Base-by-base conservation (phyloP, 176 grass and related monocot species). In the Tillandsia fasciculata region DNA sequence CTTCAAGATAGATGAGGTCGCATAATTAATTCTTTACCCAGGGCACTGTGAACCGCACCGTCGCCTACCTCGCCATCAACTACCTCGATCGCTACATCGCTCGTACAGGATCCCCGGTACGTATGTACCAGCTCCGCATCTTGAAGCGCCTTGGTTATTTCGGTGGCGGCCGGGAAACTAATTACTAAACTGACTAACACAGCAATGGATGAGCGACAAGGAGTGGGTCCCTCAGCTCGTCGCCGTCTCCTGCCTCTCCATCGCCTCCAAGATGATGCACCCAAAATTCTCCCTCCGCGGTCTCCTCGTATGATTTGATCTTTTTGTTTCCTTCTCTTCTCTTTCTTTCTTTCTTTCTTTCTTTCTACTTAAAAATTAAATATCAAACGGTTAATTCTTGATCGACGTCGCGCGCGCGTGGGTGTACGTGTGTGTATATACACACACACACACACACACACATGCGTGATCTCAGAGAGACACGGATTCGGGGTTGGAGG, bases 201-300 rank as follows among this genome's bases (percentile, higher is more conserved):
- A 15, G 58, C 26, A 51, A 13, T 57, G 64, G 72, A 24, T 24
- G 24, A 64, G 9, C 2, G 42, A 64, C 14, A 50, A 74, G 58
- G 54, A 57, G 8, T 74, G 72, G 72, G 49, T 74, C 8, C 11
- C 48, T 74, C 18, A 57, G 3, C 47, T 74, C 48, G 54, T 74
- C 29, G 47, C 57, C 47, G 14, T 74, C 72, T 50, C 72, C 15
- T 74, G 72, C 48, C 47, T 74, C 18, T 74, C 72, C 42, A 57
- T 74, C 18, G 72, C 72, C 17, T 63, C 72, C 48, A 74, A 74
- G 72, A 74, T 74, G 72, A 64, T 51, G 48, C 12, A 11, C n/a
- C 18, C 9, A 17, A 9, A 8, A 20, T 64, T 51, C 6, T 12
- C 72, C 6, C 15, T 64, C 9, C 18, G 18, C 18, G n/a, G 51